Conservation (phyloP, 148 eudicot genomes). For the Silene uniflora region DNA sequence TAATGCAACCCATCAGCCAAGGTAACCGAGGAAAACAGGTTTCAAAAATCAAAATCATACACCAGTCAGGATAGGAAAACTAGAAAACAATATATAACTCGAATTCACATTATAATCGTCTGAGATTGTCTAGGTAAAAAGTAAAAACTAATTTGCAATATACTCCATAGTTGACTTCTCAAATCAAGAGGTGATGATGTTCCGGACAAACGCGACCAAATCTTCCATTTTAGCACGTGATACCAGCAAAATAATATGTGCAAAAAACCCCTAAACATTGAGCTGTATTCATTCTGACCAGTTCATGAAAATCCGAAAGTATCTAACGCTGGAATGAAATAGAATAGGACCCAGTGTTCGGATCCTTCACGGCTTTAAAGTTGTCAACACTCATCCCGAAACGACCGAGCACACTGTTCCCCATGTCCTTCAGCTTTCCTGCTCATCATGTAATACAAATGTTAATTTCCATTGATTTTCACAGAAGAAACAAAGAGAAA, state of each 20-base stretch:
- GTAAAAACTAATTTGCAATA: neutral
- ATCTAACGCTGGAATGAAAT: conserved; percentile 59
- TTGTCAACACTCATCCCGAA: conserved; percentile 97
- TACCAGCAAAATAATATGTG: conserved; percentile 15
- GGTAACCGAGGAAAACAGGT: neutral
- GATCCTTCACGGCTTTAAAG: conserved; percentile 91
- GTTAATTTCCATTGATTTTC: neutral
- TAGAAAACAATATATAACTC: neutral
- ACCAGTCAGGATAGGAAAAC: neutral
- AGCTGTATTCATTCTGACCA: neutral
- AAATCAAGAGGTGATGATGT: neutral
- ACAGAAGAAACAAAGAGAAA: neutral
- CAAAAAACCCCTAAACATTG: neutral
- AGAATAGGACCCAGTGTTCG: conserved; percentile 89
- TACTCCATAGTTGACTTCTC: conserved; percentile 12
- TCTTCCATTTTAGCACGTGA: neutral
- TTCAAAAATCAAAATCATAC: neutral
- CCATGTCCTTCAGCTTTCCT: conserved; percentile 90
- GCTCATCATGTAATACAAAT: conserved; percentile 23
- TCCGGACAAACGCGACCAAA: neutral
- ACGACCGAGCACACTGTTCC: conserved; percentile 77
- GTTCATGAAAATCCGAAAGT: neutral
- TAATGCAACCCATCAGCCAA: no score
- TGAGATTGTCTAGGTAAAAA: neutral
- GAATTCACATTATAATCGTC: neutral